phyloP scores from a whole-genome alignment of 139 green algal species.

The Chlorella sp. region DNA sequence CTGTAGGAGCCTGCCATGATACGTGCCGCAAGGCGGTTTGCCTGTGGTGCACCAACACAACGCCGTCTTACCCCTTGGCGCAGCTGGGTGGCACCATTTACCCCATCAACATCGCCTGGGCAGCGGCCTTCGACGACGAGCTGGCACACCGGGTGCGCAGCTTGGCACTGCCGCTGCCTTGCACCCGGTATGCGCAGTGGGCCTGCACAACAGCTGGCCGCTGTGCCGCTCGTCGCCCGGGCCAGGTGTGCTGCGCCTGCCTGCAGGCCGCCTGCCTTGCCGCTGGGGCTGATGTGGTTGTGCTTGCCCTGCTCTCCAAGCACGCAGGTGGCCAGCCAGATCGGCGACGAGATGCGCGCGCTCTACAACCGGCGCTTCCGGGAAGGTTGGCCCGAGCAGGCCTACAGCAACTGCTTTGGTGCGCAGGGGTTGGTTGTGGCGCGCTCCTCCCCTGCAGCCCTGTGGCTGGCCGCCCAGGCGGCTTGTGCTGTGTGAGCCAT shows the following conservation, averaged over 20 bases:
- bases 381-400: not conserved
- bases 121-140: not conserved
- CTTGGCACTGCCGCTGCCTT: no score
- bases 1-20: not conserved
- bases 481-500: no score
- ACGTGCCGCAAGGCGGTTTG: not conserved
- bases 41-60: not conserved
- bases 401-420: slow-evolving; percentile 18
- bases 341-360: slow-evolving; percentile 13
- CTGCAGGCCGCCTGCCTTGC: no score
- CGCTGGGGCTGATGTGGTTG: no score
- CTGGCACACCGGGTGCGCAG: not conserved
- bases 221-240: no score
- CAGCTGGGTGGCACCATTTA: slow-evolving; percentile 6
- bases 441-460: no score
- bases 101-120: slow-evolving; percentile 9
- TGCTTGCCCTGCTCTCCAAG: no score
- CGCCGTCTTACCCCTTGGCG: not conserved
- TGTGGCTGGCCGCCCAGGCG: no score
- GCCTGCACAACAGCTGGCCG: no score
- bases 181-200: no score
- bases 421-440: no score
- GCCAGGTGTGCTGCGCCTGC: no score
- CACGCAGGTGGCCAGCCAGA: not conserved
- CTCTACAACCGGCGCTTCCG: slow-evolving; percentile 1